These are phyloP conservation scores for Beauveria sp. DNA, from an alignment of 2,329 filamentous ascomycete species.

Conservation along the genomic window DNA sequence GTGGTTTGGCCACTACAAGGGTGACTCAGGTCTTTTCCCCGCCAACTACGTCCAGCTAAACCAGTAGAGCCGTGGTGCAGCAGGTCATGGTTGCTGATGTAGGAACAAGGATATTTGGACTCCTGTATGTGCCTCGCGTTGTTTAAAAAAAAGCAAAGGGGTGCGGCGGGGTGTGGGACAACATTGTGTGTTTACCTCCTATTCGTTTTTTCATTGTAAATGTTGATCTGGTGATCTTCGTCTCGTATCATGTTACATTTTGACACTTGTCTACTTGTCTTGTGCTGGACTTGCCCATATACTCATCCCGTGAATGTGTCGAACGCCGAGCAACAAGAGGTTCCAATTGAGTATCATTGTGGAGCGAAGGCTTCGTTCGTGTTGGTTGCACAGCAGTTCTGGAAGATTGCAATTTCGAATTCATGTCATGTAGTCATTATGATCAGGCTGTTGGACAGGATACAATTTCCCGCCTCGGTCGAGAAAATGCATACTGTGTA, in stretches of 20 bases:
- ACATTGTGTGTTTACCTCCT: not conserved
- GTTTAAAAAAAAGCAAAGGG: too few species aligned
- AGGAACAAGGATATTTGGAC: not conserved
- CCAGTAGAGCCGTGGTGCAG: slow-evolving; percentile 13
- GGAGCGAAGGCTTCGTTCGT: too few species aligned
- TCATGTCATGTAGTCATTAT: too few species aligned
- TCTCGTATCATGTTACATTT: not conserved
- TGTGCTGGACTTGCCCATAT: too few species aligned
- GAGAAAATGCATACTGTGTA: not conserved
- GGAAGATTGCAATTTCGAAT: too few species aligned
- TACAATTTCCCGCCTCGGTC: not conserved
- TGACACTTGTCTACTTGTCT: not conserved
- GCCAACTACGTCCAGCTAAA: slow-evolving; percentile 61
- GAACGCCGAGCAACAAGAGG: too few species aligned
- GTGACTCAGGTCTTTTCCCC: slow-evolving; percentile 76
- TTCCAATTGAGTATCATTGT: too few species aligned
- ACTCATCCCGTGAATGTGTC: not conserved
- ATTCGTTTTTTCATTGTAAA: not conserved
- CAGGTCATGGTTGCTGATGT: not conserved
- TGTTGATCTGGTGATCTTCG: not conserved
- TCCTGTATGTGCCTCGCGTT: too few species aligned
- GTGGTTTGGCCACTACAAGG: slow-evolving; percentile 88
- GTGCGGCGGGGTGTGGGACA: not conserved
- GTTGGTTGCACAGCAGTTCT: too few species aligned
- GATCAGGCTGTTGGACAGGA: too few species aligned